Percentiles rank a stretch among this genome's conserved stretches.
These are phyloP conservation scores for Aureobasidium sp. DNA, from an alignment of 2,329 filamentous ascomycete genomes.

Conservation along the genomic window DNA sequence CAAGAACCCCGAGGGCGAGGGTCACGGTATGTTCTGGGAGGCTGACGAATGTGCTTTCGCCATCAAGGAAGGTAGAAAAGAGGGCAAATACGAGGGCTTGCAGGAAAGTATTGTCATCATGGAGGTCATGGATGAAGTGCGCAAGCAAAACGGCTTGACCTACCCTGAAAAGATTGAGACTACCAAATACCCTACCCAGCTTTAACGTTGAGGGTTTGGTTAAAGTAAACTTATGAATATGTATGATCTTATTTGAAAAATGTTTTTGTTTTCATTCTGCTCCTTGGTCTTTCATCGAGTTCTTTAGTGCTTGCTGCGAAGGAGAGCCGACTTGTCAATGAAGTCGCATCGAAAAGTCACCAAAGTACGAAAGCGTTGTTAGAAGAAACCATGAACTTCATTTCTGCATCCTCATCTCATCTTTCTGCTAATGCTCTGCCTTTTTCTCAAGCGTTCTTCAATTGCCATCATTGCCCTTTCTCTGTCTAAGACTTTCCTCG, in stretches of 20 bases:
- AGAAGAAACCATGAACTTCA: background rate
- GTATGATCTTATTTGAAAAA: background rate
- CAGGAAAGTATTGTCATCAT: slow-evolving; percentile 79
- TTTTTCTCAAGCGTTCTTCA: background rate
- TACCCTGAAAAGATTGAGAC: slow-evolving; percentile 63
- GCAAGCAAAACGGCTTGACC: slow-evolving; percentile 53
- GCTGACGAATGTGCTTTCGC: slow-evolving; percentile 72
- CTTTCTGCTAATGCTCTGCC: background rate
- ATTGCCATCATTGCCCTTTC: slow-evolving; percentile 5
- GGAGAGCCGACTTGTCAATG: background rate
- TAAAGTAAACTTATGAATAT: background rate
- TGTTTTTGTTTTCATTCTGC: background rate
- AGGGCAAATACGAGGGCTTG: slow-evolving; percentile 64
- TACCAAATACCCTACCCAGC: slow-evolving; percentile 44
- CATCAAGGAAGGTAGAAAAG: slow-evolving; percentile 66
- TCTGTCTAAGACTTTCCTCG: slow-evolving; percentile 60
- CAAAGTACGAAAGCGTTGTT: background rate
- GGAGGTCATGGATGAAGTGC: slow-evolving; percentile 61
- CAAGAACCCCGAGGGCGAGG: slow-evolving; percentile 47
- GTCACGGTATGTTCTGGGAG: slow-evolving; percentile 85
- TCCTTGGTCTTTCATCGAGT: background rate
- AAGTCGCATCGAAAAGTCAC: too few relatives aligned
- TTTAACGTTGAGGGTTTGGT: slow-evolving; percentile 18
- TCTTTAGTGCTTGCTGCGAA: background rate
- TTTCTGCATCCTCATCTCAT: background rate